Base-by-base conservation (phyloP, 306 rosid genomes). In the Argentina anserina region DNA sequence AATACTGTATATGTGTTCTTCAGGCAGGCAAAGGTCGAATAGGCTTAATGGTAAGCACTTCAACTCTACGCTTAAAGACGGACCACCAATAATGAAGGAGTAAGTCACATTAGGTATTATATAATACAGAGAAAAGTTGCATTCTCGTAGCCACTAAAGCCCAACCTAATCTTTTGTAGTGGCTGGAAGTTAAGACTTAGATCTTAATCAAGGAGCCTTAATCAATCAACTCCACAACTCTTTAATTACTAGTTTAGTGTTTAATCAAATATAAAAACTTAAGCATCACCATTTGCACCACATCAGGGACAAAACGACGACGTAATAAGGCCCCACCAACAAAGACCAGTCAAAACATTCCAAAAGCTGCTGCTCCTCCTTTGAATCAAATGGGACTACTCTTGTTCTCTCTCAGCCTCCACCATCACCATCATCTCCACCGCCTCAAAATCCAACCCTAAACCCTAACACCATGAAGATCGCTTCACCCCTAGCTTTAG, bases 391-490 rank as follows among this genome's bases (percentile, higher is more conserved):
- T 64, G 52, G 55, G 43, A 15, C 46, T 42, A 0, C 5, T 21
- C 25, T 28, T 56, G 34, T 1, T 47, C 68, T 59, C 2, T 45
- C 21, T 14, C 72, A 31, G 7, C 31, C 33, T 23, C 14, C 9
- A 9, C 42, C 20, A 8, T 50, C 73, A 8, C 73, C n/a, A 69
- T 34, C 74, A 14, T 3, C 49, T 8, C 14, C 66, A 1, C 26
- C 43, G 9, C 46, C 58, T 40, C 25, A 66, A 25, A 34, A 11
- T 15, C 50, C 73, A 31, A 50, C 0, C 23, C 10, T 6, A 39
- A 45, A 23, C 59, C 33, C 56, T 25, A 9, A 17, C 28, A 56
- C 68, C 66, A 86, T 83, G 86, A 76, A 72, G 66, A 25, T 72
- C 23, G 50, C 40, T 11, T 3, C 46, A 1, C 2, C 45, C 12